Percentiles rank a stretch among this genome's conserved stretches.
These are phyloP conservation scores for Kodamaea leandrae DNA, from an alignment of 805 yeast species.

Conservation along the genomic window DNA sequence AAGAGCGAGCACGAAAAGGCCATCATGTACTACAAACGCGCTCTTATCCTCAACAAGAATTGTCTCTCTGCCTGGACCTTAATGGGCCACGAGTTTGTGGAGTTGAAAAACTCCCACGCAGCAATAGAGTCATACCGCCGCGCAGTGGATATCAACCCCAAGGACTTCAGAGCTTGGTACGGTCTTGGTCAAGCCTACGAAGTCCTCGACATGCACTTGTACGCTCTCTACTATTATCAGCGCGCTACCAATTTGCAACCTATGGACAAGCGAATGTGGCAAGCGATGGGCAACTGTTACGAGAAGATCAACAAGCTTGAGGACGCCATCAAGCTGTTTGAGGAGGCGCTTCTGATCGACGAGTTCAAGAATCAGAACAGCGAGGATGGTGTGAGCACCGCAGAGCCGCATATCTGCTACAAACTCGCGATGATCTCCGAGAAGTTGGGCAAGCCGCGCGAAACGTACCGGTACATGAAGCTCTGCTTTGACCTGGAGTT, in stretches of 20 bases:
- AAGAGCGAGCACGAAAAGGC: constrained; percentile 94
- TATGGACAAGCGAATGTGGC: constrained; percentile 92
- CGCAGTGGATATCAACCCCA: constrained; percentile 85
- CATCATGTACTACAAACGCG: constrained; percentile 87
- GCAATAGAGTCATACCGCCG: constrained; percentile 93
- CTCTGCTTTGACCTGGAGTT: constrained; percentile 63
- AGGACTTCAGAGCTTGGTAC: constrained; percentile 96
- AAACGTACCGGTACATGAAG: constrained; percentile 62
- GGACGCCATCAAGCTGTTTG: constrained; percentile 79
- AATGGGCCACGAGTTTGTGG: constrained; percentile 99
- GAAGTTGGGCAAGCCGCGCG: constrained; percentile 47
- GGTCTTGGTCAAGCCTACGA: constrained; percentile 98
- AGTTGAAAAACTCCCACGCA: constrained; percentile 92
- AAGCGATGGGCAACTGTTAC: constrained; percentile 86
- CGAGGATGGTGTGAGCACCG: constrained; percentile 36
- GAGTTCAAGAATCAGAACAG: constrained; percentile 6
- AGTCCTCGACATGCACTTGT: constrained; percentile 90
- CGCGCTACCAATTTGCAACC: constrained; percentile 87
- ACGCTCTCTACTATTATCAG: constrained; percentile 89
- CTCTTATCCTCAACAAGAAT: constrained; percentile 72
- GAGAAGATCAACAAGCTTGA: constrained; percentile 67
- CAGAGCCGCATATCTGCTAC: constrained; percentile 52
- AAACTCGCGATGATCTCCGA: constrained; percentile 70
- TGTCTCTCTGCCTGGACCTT: constrained; percentile 94
- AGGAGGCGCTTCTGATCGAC: constrained; percentile 65